Evolutionary conservation across 208 protist genomes (phyloP).

Genomic region (Trypanosoma cruzi): DNA sequence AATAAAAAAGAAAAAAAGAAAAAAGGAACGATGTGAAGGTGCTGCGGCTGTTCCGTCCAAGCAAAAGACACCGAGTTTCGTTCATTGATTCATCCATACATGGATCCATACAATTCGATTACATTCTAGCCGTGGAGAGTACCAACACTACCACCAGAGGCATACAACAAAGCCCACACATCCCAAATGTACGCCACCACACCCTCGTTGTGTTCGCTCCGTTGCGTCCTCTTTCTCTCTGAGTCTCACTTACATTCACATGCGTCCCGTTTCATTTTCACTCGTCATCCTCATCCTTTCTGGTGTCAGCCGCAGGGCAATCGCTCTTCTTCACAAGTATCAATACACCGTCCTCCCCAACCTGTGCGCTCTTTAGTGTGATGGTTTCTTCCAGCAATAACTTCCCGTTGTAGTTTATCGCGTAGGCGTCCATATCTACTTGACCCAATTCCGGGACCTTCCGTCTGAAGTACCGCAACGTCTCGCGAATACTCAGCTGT

Average conservation of each 20-base stretch:
- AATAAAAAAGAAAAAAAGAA: constrained; percentile 4
- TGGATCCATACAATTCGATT: background rate
- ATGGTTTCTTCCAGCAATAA: constrained; percentile 41
- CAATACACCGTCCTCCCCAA: constrained; percentile 31
- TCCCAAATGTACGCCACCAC: too few species aligned
- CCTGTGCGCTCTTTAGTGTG: constrained; percentile 35
- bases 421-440: constrained; percentile 57
- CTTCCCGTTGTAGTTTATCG: constrained; percentile 43
- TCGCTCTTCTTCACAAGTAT: constrained; percentile 46
- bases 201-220: too few species aligned
- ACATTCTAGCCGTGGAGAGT: background rate
- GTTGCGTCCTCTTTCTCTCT: too few species aligned
- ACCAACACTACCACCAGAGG: background rate
- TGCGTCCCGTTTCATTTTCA: background rate
- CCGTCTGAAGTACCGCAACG: constrained; percentile 42
- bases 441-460: constrained; percentile 30
- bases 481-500: constrained; percentile 36
- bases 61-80: background rate
- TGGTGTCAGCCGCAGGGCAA: constrained; percentile 31
- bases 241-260: background rate
- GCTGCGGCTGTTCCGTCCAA: background rate
- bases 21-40: background rate
- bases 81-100: background rate
- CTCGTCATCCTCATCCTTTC: constrained; percentile 27
- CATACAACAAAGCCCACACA: too few species aligned